Evolutionary conservation across 257 asterid genomes (phyloP), one percentile per base, ranked within the genome.

Genomic region (Solanum chiquidenum): DNA sequence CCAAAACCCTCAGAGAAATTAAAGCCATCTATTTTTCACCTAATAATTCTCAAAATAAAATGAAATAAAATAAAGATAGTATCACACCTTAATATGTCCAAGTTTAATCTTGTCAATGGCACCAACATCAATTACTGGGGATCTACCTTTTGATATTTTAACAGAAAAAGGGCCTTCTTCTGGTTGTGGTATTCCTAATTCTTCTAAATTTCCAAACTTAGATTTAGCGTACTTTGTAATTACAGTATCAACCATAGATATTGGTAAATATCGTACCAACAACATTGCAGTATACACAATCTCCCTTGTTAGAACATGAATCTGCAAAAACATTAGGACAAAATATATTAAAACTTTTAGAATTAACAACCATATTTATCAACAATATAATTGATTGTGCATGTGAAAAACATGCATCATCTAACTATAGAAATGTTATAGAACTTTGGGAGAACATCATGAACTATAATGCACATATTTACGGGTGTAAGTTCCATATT

Each of bases 261-360:
- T 1, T 21, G 92, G 91, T 9, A 91, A 2, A 52, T 87, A 88
- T 10, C 34, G 37, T 6, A 93, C n/a, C 6, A 94, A 31, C 14
- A 5, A 38, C 97, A 94, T 95, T 23, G 93, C 96, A 0, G 55
- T 12, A 12, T 87, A 89, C 52, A 92, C 93, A 89, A 92, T 85
- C 40, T 83, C 77, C 76, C 91, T 88, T 0, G 80, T 88, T 1
- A 95, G 55, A 4, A 92, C 86, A 86, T 95, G 98, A 37, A 92
- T 90, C 97, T 95, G 87, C 6, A 25, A n/a, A 64, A 11, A 31
- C 34, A 58, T 25, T 38, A 40, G 13, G 8, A 66, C 1, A 16
- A n/a, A 9, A 1, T 64, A 52, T n/a, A 4, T 21, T 9, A 60
- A 60, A 60, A 21, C 13, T n/a, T 60, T 9, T 23, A 21, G 29